These are phyloP conservation scores for Cercospora sp. DNA, from an alignment of 2,329 filamentous ascomycete species.

Conservation along the genomic window DNA sequence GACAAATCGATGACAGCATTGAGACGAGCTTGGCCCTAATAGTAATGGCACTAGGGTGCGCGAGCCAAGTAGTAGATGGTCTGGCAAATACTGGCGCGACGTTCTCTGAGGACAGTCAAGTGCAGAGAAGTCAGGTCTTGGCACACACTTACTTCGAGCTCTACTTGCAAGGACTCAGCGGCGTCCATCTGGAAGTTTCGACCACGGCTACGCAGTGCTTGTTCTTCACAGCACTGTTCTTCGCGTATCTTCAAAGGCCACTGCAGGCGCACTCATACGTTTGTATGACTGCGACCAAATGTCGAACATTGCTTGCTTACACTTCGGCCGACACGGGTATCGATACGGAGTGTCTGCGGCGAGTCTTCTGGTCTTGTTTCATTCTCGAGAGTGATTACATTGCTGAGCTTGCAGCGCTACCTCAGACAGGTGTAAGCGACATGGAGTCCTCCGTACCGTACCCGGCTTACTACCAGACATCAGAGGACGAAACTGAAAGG, in stretches of 20 bases:
- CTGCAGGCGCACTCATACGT: conserved; percentile 21
- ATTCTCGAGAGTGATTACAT: conserved; percentile 21
- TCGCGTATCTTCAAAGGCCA: conserved; percentile 21
- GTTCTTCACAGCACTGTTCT: conserved; percentile 24
- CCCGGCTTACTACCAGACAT: conserved; percentile 14
- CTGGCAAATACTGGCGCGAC: not conserved
- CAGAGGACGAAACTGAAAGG: conserved; percentile 13
- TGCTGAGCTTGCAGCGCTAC: conserved; percentile 20
- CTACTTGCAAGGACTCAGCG: conserved; percentile 10
- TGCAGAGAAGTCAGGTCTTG: conserved; percentile 6
- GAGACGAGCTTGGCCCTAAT: conserved; percentile 14
- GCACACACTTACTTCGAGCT: conserved; percentile 17
- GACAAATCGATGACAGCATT: conserved; percentile 13
- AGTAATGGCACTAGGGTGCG: conserved; percentile 20
- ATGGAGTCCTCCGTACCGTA: conserved; percentile 20
- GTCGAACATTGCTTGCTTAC: conserved; percentile 19
- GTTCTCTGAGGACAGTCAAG: not conserved
- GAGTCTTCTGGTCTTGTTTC: conserved; percentile 24
- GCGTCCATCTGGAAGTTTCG: conserved; percentile 18
- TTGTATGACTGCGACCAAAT: conserved; percentile 20
- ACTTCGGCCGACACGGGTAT: conserved; percentile 20
- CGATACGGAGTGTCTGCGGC: conserved; percentile 19
- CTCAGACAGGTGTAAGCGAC: conserved; percentile 19
- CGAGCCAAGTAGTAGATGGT: conserved; percentile 7
- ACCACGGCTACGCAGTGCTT: conserved; percentile 19